A percentile compares a stretch with the other conserved stretches of the same genome.
These are phyloP conservation scores for Apocynum venetum DNA, from an alignment of 257 asterid species.

Conservation along the genomic window DNA sequence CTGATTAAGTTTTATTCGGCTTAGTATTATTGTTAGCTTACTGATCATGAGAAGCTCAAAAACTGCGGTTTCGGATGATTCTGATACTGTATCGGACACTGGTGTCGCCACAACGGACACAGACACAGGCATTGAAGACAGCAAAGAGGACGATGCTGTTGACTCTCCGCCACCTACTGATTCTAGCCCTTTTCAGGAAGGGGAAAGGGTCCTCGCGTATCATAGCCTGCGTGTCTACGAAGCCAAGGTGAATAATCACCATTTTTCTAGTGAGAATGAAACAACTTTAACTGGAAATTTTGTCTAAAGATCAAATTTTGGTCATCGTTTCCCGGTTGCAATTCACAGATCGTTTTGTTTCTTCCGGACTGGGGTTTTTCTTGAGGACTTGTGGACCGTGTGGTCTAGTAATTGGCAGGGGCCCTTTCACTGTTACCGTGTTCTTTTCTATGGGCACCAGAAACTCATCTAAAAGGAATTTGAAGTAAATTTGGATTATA, in stretches of 20 bases:
- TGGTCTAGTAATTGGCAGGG: background rate
- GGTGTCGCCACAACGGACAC: constrained; percentile 21
- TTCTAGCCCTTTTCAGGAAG: constrained; percentile 36
- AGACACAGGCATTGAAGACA: constrained; percentile 14
- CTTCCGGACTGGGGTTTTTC: background rate
- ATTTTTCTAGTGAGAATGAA: background rate
- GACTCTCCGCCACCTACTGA: constrained; percentile 18
- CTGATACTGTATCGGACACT: constrained; percentile 13
- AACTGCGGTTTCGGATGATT: constrained; percentile 18
- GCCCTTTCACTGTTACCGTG: background rate
- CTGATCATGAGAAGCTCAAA: constrained; percentile 21
- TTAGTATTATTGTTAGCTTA: background rate
- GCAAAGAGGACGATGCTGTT: constrained; percentile 25
- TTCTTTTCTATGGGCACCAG: background rate
- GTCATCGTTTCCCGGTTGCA: background rate
- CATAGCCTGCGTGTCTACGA: constrained; percentile 45
- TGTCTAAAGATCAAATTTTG: background rate
- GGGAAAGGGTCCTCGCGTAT: constrained; percentile 66
- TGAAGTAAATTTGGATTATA: background rate
- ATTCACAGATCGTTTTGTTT: background rate
- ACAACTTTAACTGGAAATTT: background rate
- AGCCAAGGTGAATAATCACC: constrained; percentile 53
- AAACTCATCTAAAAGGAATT: background rate
- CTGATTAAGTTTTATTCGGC: background rate
- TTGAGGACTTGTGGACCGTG: background rate